Evolutionary conservation across 371 early-diverging fungal species (phyloP), one percentile per base, ranked within the genome.

Genomic region (Nosema bombycis): DNA sequence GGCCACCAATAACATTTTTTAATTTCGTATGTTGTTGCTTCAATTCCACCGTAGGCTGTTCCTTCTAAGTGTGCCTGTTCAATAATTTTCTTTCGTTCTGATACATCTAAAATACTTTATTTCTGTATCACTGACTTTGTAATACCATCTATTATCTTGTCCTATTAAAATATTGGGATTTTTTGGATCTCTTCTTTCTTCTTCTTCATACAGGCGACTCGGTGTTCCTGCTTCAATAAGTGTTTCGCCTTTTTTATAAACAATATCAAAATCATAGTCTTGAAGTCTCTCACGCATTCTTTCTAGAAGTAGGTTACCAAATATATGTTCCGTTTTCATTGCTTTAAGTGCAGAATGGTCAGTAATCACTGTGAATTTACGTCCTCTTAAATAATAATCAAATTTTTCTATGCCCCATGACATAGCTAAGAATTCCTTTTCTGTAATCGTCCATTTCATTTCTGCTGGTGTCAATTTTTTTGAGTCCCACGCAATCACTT

Each of bases 261-360:
- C 61, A 28, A 75, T 61, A 54, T 14, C 36, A 26, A 82, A 73
- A 38, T 80, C 63, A 65, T 26, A 78, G 36, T 63, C 54, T 58
- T 66, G 61, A 32, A 81, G 24, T 30, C 64, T 64, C 33, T 77
- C 66, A 12, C 37, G 3, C 78, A 69, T 73, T 62, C 80, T 80
- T 2, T 72, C 54, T 58, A 81, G n/a, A 58, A 77, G 67, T 23
- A 2, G 1, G n/a, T 62, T 63, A 36, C 46, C 29, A 54, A 72
- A 72, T 2, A 60, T 24, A 32, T 26, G 34, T 37, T 78, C 81
- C 15, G 78, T 73, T 81, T 26, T 61, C 0, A 80, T 58, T 32
- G 55, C 21, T 56, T 1, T 46, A 70, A 81, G 24, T 14, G 81
- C 74, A 75, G 75, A 75, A 67, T 83, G 81, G 56, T 83, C 83